A percentile compares a stretch with the other conserved stretches of the same genome.
Evolutionary conservation across 495 filamentous ascomycete species (phyloP).

Genomic region (Letharia columbiana): DNA sequence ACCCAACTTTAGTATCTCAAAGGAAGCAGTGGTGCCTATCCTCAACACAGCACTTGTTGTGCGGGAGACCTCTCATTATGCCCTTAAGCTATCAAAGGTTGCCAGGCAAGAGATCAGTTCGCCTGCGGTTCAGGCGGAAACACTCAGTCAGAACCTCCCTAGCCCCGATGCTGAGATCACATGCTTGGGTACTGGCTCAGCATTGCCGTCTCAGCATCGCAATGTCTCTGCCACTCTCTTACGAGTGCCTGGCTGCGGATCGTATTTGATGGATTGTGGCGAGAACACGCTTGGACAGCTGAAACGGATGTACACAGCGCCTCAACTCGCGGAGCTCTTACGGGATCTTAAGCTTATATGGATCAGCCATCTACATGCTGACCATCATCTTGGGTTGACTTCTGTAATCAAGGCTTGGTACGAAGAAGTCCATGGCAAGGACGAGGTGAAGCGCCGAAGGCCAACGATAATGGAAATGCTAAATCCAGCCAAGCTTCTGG

Average conservation of each 20-base stretch:
- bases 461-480: conserved; percentile 22
- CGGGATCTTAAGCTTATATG: conserved; percentile 75
- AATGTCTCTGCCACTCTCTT: conserved; percentile 88
- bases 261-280: conserved; percentile 81
- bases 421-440: conserved; percentile 36
- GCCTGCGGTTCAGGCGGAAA: conserved; percentile 34
- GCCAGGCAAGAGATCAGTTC: conserved; percentile 38
- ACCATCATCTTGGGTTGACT: conserved; percentile 84
- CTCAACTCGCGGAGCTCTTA: conserved; percentile 59
- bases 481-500: conserved; percentile 30
- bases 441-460: conserved; percentile 16
- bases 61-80: conserved; percentile 35
- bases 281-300: conserved; percentile 93
- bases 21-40: conserved; percentile 38
- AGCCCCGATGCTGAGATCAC: conserved; percentile 71
- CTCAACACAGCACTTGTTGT: conserved; percentile 43
- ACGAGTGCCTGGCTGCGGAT: conserved; percentile 72
- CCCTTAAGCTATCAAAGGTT: conserved; percentile 41
- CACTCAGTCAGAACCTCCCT: conserved; percentile 42
- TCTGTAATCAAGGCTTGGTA: conserved; percentile 75
- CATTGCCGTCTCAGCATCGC: conserved; percentile 80
- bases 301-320: conserved; percentile 56
- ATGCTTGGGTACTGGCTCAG: conserved; percentile 82
- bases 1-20: conserved; percentile 50
- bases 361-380: conserved; percentile 93